Conservation (phyloP, 1,284 basidiomycete genomes). For the Papiliotrema terrestris region DNA sequence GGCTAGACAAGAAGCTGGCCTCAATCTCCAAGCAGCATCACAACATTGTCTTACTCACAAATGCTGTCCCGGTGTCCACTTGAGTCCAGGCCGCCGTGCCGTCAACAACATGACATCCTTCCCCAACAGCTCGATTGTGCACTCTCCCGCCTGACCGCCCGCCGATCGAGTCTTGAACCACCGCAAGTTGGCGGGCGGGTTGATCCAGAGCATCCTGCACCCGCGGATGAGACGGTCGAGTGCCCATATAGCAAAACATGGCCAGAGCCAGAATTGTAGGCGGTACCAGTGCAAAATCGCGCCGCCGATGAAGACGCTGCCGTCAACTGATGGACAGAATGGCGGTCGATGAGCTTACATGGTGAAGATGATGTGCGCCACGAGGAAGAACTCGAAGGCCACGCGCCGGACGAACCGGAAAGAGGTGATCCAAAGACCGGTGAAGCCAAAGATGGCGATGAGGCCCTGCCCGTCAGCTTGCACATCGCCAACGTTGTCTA, state of each 20-base stretch:
- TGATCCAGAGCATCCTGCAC: conserved; percentile 55
- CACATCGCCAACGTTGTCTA: background rate
- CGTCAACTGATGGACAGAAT: background rate
- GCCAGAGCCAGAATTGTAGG: conserved; percentile 36
- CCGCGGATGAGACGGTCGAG: conserved; percentile 60
- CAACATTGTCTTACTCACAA: conserved; percentile 25
- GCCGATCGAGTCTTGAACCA: background rate
- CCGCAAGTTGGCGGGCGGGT: conserved; percentile 36
- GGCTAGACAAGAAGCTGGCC: conserved; percentile 37
- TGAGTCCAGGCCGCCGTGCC: conserved; percentile 48
- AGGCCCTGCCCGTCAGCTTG: conserved; percentile 18
- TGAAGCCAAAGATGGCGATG: conserved; percentile 43
- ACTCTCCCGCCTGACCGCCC: conserved; percentile 13
- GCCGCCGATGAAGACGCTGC: conserved; percentile 37
- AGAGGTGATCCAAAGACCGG: conserved; percentile 51
- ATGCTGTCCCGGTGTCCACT: conserved; percentile 61
- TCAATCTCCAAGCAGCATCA: background rate
- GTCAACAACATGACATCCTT: conserved; percentile 57
- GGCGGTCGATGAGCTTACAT: conserved; percentile 19
- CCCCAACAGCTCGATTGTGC: conserved; percentile 52
- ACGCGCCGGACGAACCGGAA: conserved; percentile 48
- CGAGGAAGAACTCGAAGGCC: conserved; percentile 56
- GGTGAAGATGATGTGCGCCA: conserved; percentile 53
- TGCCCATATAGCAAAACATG: conserved; percentile 48
- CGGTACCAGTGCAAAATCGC: conserved; percentile 39